phyloP scores from a whole-genome alignment of 2,329 filamentous ascomycete genomes.

The Ceratocystis ficicola region DNA sequence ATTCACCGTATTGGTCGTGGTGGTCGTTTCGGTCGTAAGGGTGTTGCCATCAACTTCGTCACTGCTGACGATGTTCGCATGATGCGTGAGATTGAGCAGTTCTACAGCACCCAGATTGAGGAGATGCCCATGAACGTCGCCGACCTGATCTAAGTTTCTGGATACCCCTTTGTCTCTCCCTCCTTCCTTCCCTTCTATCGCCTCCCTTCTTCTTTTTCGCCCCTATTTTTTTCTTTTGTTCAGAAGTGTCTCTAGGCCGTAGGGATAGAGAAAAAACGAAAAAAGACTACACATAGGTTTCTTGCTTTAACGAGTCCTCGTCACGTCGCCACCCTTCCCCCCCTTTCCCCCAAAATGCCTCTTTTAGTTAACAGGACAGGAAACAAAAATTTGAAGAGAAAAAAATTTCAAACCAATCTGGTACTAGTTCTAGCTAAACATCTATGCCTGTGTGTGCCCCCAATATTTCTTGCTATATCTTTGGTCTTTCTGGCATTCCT shows the following conservation, averaged over 20 bases:
- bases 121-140: constrained; percentile 98
- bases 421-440: neutral
- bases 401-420: constrained; percentile 22
- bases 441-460: constrained; percentile 1
- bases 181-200: neutral
- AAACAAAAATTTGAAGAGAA: constrained; percentile 22
- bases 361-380: constrained; percentile 18
- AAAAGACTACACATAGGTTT: constrained; percentile 9
- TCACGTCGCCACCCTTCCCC: neutral
- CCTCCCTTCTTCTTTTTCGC: constrained; percentile 4
- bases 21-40: constrained; percentile 99
- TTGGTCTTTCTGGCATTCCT: neutral
- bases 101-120: constrained; percentile 99
- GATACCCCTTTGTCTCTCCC: constrained; percentile 16
- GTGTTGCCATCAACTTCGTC: constrained; percentile 99
- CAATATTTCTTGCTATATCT: neutral
- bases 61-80: constrained; percentile 98
- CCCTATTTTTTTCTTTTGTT: constrained; percentile 15
- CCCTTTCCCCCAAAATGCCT: constrained; percentile 11
- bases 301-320: constrained; percentile 7
- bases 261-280: neutral
- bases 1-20: constrained; percentile 99
- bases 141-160: constrained; percentile 52
- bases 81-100: constrained; percentile 99
- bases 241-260: neutral